Conservation (phyloP, 805 yeast species). For the Metschnikowia colocasiae region DNA sequence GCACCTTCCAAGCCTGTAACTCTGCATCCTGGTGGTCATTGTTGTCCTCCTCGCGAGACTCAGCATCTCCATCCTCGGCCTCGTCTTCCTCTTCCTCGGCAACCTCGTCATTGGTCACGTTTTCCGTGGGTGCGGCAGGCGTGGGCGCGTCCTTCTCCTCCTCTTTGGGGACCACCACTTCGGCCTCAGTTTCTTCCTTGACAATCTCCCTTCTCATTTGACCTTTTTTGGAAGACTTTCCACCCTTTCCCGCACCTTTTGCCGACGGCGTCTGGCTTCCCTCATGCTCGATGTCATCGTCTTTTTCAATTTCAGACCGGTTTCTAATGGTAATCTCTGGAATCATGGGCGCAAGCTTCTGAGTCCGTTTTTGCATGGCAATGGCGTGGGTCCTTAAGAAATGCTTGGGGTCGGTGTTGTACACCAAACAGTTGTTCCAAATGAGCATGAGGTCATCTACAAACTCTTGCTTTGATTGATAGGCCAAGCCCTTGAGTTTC, state of each 20-base stretch:
- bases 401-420: conserved; percentile 93
- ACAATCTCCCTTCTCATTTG: conserved; percentile 37
- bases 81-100: conserved; percentile 46
- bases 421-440: conserved; percentile 91
- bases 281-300: conserved; percentile 39
- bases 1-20: conserved; percentile 75
- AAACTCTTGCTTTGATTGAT: conserved; percentile 80
- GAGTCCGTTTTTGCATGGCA: conserved; percentile 91
- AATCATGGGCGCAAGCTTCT: conserved; percentile 70
- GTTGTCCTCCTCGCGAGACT: conserved; percentile 33
- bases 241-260: conserved; percentile 24
- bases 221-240: conserved; percentile 39
- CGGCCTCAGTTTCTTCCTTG: conserved; percentile 24
- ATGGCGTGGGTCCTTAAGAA: conserved; percentile 86
- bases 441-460: conserved; percentile 94
- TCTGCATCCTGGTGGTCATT: conserved; percentile 74
- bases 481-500: conserved; percentile 77
- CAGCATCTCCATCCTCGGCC: conserved; percentile 31
- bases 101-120: conserved; percentile 12
- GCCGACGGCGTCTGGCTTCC: conserved; percentile 22
- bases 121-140: conserved; percentile 15
- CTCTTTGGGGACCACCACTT: not conserved
- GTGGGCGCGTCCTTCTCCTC: conserved; percentile 8
- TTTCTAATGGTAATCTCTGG: conserved; percentile 84
- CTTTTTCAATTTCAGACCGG: conserved; percentile 67